phyloP scores from a whole-genome alignment of 148 eudicot genomes.

The Rhododendron vialii region DNA sequence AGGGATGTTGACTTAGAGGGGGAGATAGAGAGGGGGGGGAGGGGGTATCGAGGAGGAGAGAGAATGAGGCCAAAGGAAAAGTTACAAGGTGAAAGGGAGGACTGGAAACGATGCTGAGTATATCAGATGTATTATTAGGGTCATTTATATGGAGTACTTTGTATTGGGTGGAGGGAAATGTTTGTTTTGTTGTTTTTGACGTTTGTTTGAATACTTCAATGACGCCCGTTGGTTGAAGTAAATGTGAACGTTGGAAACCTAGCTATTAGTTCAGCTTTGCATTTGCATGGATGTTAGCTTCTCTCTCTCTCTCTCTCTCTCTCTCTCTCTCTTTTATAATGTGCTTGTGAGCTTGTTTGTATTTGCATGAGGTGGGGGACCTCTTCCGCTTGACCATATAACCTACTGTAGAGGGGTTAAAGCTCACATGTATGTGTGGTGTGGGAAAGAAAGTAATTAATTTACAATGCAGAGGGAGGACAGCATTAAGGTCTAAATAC shows the following conservation, averaged over 20 bases:
- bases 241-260: conserved; percentile 17
- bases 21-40: background rate
- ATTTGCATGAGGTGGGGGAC: conserved; percentile 4
- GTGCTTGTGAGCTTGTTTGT: background rate
- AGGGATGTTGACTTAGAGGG: conserved; percentile 16
- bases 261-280: background rate
- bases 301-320: background rate
- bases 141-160: background rate
- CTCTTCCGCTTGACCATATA: background rate
- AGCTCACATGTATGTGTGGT: too few relatives aligned
- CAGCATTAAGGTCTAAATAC: too few relatives aligned
- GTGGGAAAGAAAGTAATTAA: too few relatives aligned
- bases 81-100: conserved; percentile 17
- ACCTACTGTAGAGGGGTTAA: too few relatives aligned
- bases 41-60: background rate
- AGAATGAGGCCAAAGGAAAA: conserved; percentile 27
- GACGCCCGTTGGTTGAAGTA: conserved; percentile 12
- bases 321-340: background rate
- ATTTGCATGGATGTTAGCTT: conserved; percentile 1
- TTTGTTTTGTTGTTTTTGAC: conserved; percentile 17
- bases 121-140: background rate
- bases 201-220: conserved; percentile 9
- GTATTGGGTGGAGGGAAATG: conserved; percentile 11
- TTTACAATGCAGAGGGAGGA: too few relatives aligned
- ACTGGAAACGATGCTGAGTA: conserved; percentile 14